Evolutionary conservation across 73 alveolate genomes (phyloP).

Genomic region (Paramecium sexaurelia): DNA sequence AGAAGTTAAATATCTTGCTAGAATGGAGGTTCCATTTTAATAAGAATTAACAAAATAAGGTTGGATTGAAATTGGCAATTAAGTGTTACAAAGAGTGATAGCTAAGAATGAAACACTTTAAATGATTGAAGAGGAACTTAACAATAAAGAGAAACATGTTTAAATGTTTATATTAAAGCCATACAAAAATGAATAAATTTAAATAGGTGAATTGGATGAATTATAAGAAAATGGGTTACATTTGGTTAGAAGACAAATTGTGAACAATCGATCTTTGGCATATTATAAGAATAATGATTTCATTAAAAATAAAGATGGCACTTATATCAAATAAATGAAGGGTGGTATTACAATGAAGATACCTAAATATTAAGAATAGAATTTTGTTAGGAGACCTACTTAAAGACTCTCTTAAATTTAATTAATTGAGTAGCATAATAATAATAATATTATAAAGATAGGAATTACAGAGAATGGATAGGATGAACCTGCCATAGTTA

Average conservation of each 20-base stretch:
- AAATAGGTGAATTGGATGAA: constrained; percentile 2
- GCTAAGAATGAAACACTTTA: neutral
- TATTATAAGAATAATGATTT: neutral
- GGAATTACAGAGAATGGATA: constrained; percentile 4
- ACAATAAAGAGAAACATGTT: neutral
- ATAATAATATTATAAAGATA: neutral
- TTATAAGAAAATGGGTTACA: neutral
- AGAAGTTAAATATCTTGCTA: neutral
- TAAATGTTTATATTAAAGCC: neutral
- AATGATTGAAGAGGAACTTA: constrained; percentile 7
- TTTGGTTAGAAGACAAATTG: neutral
- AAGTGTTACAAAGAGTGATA: neutral
- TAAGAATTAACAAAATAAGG: neutral
- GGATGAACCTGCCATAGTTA: constrained; percentile 16
- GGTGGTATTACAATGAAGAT: constrained; percentile 5
- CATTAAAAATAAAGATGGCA: neutral
- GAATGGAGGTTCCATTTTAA: neutral
- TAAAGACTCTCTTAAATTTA: constrained; percentile 8
- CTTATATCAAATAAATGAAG: neutral
- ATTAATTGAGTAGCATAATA: neutral
- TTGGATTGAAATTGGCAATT: neutral
- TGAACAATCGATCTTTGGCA: neutral
- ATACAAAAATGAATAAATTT: neutral
- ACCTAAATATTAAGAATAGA: neutral
- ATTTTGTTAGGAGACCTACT: constrained; percentile 18